phyloP scores from a whole-genome alignment of 192 early-diverging fungal species.

The Entomortierella chlamydospora region DNA sequence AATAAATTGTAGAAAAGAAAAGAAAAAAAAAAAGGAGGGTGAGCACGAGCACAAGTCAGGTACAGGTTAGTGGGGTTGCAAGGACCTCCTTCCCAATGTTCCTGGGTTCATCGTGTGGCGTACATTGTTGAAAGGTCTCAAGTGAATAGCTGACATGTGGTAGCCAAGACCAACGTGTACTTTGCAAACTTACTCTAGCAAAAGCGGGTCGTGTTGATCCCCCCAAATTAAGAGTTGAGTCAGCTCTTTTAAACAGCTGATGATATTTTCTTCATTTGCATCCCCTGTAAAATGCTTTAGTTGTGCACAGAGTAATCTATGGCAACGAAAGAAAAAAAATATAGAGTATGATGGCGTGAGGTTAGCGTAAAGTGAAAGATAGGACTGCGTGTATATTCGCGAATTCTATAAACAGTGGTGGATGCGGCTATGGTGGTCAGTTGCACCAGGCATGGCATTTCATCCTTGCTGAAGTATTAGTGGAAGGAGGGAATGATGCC shows the following conservation, averaged over 20 bases:
- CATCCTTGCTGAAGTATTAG: no score
- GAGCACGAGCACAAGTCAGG: constrained; percentile 9
- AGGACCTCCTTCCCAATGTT: not conserved
- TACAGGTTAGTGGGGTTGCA: not conserved
- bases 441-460: no score
- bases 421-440: no score
- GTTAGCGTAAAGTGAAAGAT: not conserved
- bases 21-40: not conserved
- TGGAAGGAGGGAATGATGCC: no score
- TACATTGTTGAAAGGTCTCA: not conserved
- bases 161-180: no score
- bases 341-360: not conserved
- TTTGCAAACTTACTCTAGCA: constrained; percentile 39
- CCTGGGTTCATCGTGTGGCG: not conserved
- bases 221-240: constrained; percentile 61
- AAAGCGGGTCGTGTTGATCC: constrained; percentile 34
- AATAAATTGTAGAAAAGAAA: not conserved
- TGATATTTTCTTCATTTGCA: constrained; percentile 48
- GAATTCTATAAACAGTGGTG: no score
- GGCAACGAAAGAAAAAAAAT: not conserved
- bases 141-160: no score
- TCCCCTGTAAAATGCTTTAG: constrained; percentile 39
- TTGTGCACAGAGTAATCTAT: constrained; percentile 44
- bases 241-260: constrained; percentile 52
- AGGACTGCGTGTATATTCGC: no score